These are phyloP conservation scores for Macrolepiota fuliginosa DNA, from an alignment of 768 basidiomycete species.

Conservation along the genomic window DNA sequence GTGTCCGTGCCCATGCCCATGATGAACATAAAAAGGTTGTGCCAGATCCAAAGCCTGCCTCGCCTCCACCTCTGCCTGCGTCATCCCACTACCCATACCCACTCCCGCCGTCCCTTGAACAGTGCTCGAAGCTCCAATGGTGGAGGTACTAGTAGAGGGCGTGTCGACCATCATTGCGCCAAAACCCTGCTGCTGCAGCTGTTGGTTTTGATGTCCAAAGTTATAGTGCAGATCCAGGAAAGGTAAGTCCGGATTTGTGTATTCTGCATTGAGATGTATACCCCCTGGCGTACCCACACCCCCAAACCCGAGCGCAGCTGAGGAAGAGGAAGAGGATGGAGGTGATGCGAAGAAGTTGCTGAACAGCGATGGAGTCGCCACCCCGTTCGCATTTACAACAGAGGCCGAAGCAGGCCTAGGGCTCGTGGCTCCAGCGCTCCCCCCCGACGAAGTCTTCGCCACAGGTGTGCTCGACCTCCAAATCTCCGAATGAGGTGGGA, in stretches of 20 bases:
- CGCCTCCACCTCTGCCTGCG: slow-evolving; percentile 13
- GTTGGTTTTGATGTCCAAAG: slow-evolving; percentile 8
- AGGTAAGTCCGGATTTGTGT: slow-evolving; percentile 42
- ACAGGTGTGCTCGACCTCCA: slow-evolving; percentile 11
- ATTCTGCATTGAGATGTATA: not conserved
- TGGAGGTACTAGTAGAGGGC: not conserved
- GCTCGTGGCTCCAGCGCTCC: not conserved
- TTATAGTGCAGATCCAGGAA: slow-evolving; percentile 76
- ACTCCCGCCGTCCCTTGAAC: not conserved
- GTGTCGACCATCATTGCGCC: slow-evolving; percentile 9
- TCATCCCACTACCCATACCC: slow-evolving; percentile 7
- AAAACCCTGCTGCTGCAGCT: slow-evolving; percentile 9
- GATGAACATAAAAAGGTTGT: slow-evolving; percentile 14
- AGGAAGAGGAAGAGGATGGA: not conserved
- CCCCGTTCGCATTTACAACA: not conserved
- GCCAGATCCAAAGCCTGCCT: slow-evolving; percentile 36
- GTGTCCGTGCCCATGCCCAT: slow-evolving; percentile 1
- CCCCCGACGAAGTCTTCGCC: not conserved
- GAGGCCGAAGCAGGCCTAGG: not conserved
- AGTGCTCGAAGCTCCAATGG: not conserved
- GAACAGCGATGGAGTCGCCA: not conserved
- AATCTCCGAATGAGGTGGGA: slow-evolving; percentile 11
- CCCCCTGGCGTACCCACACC: not conserved
- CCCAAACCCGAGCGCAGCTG: not conserved
- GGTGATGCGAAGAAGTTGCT: not conserved